phyloP scores from a whole-genome alignment of 2,329 filamentous ascomycete genomes.

The Trichoderma arundinaceum region DNA sequence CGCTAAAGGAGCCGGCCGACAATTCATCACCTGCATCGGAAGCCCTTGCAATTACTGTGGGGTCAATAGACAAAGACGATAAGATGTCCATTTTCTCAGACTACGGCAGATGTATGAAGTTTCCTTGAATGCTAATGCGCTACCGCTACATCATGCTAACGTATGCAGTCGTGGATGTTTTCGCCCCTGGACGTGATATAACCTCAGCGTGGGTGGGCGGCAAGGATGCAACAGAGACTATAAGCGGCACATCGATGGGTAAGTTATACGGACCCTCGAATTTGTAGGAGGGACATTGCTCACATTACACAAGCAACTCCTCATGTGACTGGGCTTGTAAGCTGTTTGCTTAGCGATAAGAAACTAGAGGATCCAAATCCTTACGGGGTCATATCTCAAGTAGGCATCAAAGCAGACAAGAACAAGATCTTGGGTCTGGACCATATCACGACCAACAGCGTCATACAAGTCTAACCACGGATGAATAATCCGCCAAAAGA shows the following conservation, averaged over 20 bases:
- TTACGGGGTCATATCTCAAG: not conserved
- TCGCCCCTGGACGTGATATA: conserved; percentile 55
- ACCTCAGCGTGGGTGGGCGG: conserved; percentile 56
- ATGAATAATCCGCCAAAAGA: too few relatives aligned
- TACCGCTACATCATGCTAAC: conserved; percentile 52
- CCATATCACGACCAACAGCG: not conserved
- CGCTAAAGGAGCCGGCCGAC: conserved; percentile 34
- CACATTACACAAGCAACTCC: not conserved
- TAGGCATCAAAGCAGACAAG: not conserved
- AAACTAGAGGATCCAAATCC: not conserved
- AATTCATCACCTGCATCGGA: conserved; percentile 46
- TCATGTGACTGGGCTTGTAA: not conserved
- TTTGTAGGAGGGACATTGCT: not conserved
- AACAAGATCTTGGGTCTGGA: not conserved
- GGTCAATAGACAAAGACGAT: conserved; percentile 47
- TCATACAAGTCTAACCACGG: not conserved
- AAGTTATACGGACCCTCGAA: not conserved
- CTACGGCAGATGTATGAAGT: conserved; percentile 47
- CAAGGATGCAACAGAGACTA: conserved; percentile 51
- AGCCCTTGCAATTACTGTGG: conserved; percentile 43
- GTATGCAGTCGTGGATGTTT: conserved; percentile 53
- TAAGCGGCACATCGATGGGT: conserved; percentile 67
- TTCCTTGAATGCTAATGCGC: not conserved
- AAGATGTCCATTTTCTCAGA: conserved; percentile 55
- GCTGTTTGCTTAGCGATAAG: not conserved